phyloP scores from a whole-genome alignment of 371 early-diverging fungal species.

The Sporodiniella umbellata region DNA sequence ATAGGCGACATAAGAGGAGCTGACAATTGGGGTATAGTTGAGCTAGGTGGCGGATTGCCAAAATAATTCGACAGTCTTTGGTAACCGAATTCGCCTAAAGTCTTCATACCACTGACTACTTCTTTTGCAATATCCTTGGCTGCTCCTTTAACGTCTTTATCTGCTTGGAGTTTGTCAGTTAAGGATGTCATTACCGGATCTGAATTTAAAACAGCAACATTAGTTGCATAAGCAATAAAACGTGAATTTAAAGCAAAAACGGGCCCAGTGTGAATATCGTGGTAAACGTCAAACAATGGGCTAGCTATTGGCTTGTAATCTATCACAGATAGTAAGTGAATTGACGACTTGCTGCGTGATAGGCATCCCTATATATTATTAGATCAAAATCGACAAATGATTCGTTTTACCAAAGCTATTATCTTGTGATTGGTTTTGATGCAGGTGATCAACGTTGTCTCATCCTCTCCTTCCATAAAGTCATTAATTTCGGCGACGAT shows the following conservation, averaged over 20 bases:
- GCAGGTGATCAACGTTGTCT: slow-evolving; percentile 36
- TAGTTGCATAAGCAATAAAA: slow-evolving; percentile 64
- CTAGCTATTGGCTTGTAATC: slow-evolving; percentile 26
- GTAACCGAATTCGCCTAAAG: slow-evolving; percentile 54
- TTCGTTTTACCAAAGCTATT: slow-evolving; percentile 54
- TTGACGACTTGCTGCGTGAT: slow-evolving; percentile 27
- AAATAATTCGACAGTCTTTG: slow-evolving; percentile 50
- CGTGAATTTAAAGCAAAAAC: slow-evolving; percentile 61
- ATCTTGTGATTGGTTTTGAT: slow-evolving; percentile 46
- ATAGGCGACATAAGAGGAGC: not conserved
- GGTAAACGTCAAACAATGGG: slow-evolving; percentile 48
- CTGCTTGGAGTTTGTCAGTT: slow-evolving; percentile 28
- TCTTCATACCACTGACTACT: slow-evolving; percentile 69
- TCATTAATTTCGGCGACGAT: slow-evolving; percentile 26
- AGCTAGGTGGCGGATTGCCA: slow-evolving; percentile 8
- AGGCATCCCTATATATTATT: slow-evolving; percentile 22
- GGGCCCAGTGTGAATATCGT: slow-evolving; percentile 35
- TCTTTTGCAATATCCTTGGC: slow-evolving; percentile 70
- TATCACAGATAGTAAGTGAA: slow-evolving; percentile 38
- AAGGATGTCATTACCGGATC: slow-evolving; percentile 33
- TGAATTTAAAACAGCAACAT: slow-evolving; percentile 32
- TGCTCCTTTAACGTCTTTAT: slow-evolving; percentile 52
- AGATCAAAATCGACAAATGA: not conserved
- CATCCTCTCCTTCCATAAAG: slow-evolving; percentile 35
- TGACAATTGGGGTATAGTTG: not conserved